Evolutionary conservation across 2,329 filamentous ascomycete genomes (phyloP).

Genomic region (Microdochium bolleyi): DNA sequence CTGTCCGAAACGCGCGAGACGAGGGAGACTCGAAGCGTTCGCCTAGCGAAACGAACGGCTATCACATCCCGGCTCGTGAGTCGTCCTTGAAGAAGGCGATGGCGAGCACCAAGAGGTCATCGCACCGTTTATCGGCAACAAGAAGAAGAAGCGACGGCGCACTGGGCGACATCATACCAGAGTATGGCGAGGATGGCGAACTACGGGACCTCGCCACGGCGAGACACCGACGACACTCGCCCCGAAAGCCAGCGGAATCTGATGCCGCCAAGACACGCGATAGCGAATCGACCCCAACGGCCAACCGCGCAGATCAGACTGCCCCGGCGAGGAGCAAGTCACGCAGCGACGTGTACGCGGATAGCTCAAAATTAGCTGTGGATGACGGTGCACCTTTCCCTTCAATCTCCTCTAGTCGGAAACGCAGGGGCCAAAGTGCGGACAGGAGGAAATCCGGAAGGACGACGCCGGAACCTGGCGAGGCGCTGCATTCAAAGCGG

Average conservation of each 20-base stretch:
- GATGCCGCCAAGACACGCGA: slow-evolving; percentile 15
- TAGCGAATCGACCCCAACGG: slow-evolving; percentile 18
- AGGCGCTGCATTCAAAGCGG: slow-evolving; percentile 39
- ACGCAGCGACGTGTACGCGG: slow-evolving; percentile 13
- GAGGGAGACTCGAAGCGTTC: neutral
- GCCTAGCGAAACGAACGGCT: slow-evolving; percentile 23
- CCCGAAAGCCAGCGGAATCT: slow-evolving; percentile 12
- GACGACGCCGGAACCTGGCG: slow-evolving; percentile 37
- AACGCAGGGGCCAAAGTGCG: slow-evolving; percentile 38
- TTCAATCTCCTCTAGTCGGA: slow-evolving; percentile 53
- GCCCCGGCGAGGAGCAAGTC: slow-evolving; percentile 12
- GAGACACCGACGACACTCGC: slow-evolving; percentile 13
- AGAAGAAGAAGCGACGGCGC: slow-evolving; percentile 36
- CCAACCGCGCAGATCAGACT: slow-evolving; percentile 15
- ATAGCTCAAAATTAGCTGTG: slow-evolving; percentile 13
- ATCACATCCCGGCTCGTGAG: slow-evolving; percentile 55
- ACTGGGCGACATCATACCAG: slow-evolving; percentile 31
- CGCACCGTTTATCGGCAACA: slow-evolving; percentile 39
- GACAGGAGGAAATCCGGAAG: slow-evolving; percentile 38
- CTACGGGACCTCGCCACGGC: slow-evolving; percentile 7
- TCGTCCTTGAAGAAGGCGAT: slow-evolving; percentile 55
- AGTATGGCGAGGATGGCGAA: slow-evolving; percentile 25
- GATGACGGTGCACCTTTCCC: slow-evolving; percentile 66
- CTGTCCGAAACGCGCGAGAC: slow-evolving; percentile 13
- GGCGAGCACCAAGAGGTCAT: slow-evolving; percentile 31